Evolutionary conservation across 2,329 filamentous ascomycete species (phyloP).

Genomic region (Cryoendolithus antarcticus): DNA sequence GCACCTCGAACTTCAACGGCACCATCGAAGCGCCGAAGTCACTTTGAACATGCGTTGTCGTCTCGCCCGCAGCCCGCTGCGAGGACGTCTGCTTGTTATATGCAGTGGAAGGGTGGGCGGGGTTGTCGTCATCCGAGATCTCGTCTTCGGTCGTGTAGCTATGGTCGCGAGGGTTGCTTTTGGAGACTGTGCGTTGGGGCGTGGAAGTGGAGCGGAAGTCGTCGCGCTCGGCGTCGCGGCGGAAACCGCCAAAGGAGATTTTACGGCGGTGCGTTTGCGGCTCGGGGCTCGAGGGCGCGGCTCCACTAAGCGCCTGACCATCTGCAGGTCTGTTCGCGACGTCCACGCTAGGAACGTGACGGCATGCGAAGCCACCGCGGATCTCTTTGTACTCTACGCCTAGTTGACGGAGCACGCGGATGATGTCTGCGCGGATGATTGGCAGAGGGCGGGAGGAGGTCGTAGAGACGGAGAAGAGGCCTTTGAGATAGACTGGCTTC

Average conservation of each 20-base stretch:
- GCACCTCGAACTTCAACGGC: slow-evolving; percentile 74
- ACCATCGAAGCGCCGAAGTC: slow-evolving; percentile 76
- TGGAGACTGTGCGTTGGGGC: slow-evolving; percentile 17
- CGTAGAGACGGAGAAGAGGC: slow-evolving; percentile 91
- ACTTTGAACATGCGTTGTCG: slow-evolving; percentile 79
- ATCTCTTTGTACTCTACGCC: slow-evolving; percentile 89
- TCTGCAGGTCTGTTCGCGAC: slow-evolving; percentile 41
- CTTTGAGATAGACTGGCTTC: slow-evolving; percentile 71
- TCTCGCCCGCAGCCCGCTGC: slow-evolving; percentile 61
- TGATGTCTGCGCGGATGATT: slow-evolving; percentile 79
- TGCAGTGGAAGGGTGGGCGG: slow-evolving; percentile 6
- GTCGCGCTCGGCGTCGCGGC: slow-evolving; percentile 48
- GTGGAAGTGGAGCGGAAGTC: slow-evolving; percentile 34
- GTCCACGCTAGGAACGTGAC: slow-evolving; percentile 81
- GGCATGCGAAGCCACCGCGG: slow-evolving; percentile 82
- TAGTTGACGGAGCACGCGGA: slow-evolving; percentile 74
- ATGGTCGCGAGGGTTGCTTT: slow-evolving; percentile 46
- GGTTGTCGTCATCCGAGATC: slow-evolving; percentile 21
- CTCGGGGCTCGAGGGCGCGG: slow-evolving; percentile 38
- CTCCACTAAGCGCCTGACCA: slow-evolving; percentile 38
- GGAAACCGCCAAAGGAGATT: slow-evolving; percentile 71
- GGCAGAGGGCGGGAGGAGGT: slow-evolving; percentile 83
- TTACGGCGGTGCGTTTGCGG: slow-evolving; percentile 40
- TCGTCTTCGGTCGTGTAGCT: slow-evolving; percentile 55
- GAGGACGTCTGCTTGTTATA: slow-evolving; percentile 6